Evolutionary conservation across 1,284 basidiomycete species (phyloP).

Genomic region (Coriolopsis trogii): DNA sequence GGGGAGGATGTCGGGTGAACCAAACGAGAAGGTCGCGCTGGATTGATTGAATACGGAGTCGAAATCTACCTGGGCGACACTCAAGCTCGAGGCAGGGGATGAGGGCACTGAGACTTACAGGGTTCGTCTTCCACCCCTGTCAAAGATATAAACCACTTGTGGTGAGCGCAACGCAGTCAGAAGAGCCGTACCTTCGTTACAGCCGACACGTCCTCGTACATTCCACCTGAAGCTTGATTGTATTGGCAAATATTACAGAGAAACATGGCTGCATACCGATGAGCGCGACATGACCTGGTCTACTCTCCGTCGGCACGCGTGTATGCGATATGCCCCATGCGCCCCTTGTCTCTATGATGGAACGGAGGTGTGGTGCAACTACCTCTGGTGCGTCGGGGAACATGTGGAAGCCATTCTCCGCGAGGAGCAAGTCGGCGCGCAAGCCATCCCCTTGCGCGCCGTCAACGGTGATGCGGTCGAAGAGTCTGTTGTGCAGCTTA

Average conservation of each 20-base stretch:
- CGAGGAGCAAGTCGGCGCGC: conserved; percentile 82
- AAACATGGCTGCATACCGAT: conserved; percentile 67
- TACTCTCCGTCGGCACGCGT: conserved; percentile 85
- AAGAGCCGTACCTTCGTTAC: conserved; percentile 79
- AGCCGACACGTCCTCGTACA: conserved; percentile 93
- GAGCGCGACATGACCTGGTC: conserved; percentile 89
- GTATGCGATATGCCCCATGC: conserved; percentile 89
- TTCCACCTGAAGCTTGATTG: conserved; percentile 55
- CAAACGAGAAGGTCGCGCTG: conserved; percentile 79
- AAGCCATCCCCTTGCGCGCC: conserved; percentile 70
- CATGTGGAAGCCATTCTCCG: conserved; percentile 58
- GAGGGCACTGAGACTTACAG: conserved; percentile 51
- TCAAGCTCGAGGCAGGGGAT: not conserved
- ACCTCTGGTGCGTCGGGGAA: conserved; percentile 56
- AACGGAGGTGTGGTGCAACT: conserved; percentile 80
- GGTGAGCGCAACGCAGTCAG: not conserved
- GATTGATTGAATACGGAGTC: conserved; percentile 91
- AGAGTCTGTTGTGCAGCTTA: conserved; percentile 35
- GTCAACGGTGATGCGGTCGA: not conserved
- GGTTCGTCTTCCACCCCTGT: conserved; percentile 90
- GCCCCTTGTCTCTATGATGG: conserved; percentile 67
- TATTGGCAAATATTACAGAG: not conserved
- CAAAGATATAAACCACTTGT: conserved; percentile 13
- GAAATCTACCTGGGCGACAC: conserved; percentile 68
- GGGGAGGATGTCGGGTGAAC: conserved; percentile 88